Evolutionary conservation across 495 filamentous ascomycete genomes (phyloP), one percentile per base, ranked within the genome.

Genomic region (Daldinia decipiens): DNA sequence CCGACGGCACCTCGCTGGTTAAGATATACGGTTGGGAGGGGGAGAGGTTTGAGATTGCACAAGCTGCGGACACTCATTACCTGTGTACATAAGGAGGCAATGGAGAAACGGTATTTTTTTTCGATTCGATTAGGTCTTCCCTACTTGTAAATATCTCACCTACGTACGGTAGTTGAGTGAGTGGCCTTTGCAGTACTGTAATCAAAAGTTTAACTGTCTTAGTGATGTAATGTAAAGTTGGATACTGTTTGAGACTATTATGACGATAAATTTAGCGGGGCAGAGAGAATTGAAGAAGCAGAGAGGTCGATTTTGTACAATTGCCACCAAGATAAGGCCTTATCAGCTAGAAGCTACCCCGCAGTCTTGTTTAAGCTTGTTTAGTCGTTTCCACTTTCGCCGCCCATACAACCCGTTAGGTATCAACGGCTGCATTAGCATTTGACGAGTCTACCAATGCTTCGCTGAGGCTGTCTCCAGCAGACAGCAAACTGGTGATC

Each of bases 291-390:
- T 29, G 34, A 24, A 4, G n/a, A n/a, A n/a, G n/a, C n/a, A n/a
- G n/a, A n/a, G 61, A 29, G 17, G 24, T 29, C 4, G 51, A 13
- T 4, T 17, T 29, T 27, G n/a, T 21, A 12, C n/a, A 5, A 27
- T 65, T 60, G 67, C 67, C 60, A 64, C 55, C 17, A 7, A 38
- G 69, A 72, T 72, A 72, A 72, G 63, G 4, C 29, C 24, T 59
- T 63, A 67, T 72, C 59, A 27, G 47, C 15, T n/a, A 32, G 40
- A 68, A 68, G 70, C 70, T 73, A 73, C 70, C 70, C 70, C 70
- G 65, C 65, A 34, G 65, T 65, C 59, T 13, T 36, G 19, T 43
- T 32, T 51, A 59, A 62, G 34, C 54, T 57, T n/a, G 12, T 61
- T 15, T 21, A 32, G 8, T 60, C n/a, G 15, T 50, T 50, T 21